Percentiles rank a stretch among this genome's conserved stretches.
Evolutionary conservation across 75 land plant genomes (phyloP).

Genomic region (Cunninghamia lanceolata): DNA sequence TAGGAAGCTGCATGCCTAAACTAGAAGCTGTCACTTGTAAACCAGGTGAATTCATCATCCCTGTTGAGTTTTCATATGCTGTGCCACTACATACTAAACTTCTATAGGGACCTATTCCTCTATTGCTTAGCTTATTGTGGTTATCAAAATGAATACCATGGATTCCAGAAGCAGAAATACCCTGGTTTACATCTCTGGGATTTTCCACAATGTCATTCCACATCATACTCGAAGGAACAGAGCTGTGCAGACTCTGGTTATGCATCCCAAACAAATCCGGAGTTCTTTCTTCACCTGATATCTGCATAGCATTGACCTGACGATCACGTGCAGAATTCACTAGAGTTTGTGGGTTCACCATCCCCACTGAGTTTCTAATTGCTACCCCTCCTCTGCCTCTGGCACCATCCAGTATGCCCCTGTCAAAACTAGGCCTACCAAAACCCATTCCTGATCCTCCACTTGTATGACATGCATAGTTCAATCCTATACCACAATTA

Average conservation of each 20-base stretch:
- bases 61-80: conserved; percentile 6
- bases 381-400: not conserved
- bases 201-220: conserved; percentile 4
- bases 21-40: not conserved
- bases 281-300: not conserved
- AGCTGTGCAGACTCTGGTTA: not conserved
- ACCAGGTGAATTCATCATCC: not conserved
- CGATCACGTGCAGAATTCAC: not conserved
- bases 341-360: not conserved
- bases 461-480: conserved; percentile 1
- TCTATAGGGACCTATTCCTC: conserved; percentile 3
- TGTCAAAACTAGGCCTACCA: not conserved
- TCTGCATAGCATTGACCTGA: not conserved
- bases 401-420: not conserved
- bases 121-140: not conserved
- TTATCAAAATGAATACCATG: not conserved
- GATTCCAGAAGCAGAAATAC: conserved; percentile 1
- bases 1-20: not conserved
- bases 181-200: not conserved
- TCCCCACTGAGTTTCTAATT: not conserved
- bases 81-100: not conserved
- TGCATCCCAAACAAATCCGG: conserved; percentile 8
- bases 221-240: conserved; percentile 4
- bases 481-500: conserved; percentile 5
- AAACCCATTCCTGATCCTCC: not conserved